Conservation (phyloP, 345 rosid species). For the Arabidopsis suecica region DNA sequence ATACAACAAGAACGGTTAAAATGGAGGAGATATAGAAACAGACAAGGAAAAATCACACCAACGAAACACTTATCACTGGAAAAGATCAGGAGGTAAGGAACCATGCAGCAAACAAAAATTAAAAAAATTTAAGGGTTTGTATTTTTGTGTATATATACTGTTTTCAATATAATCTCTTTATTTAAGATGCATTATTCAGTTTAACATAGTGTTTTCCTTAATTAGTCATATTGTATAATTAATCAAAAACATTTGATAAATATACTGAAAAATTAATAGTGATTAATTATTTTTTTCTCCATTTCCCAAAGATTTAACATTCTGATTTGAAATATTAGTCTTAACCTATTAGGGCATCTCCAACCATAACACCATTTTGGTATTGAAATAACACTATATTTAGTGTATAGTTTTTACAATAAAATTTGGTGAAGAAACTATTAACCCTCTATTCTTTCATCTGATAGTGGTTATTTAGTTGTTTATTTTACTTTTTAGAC, state of each 20-base stretch:
- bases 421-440: not conserved
- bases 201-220: too few relatives aligned
- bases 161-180: too few relatives aligned
- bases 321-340: not conserved
- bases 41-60: slow-evolving; percentile 3
- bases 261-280: not conserved
- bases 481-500: not conserved
- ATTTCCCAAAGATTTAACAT: not conserved
- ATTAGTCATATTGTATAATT: too few relatives aligned
- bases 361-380: too few relatives aligned
- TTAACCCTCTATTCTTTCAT: not conserved
- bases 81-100: slow-evolving; percentile 1
- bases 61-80: slow-evolving; percentile 10
- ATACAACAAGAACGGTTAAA: not conserved
- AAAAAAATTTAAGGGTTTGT: not conserved
- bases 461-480: not conserved
- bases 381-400: too few relatives aligned
- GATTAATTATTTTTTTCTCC: not conserved
- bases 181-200: too few relatives aligned
- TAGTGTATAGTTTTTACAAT: too few relatives aligned
- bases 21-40: not conserved
- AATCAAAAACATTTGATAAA: not conserved
- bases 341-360: too few relatives aligned
- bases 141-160: not conserved
- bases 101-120: slow-evolving; percentile 3